Evolutionary conservation across 495 filamentous ascomycete genomes (phyloP), one percentile per base, ranked within the genome.

Genomic region (Neurospora sp.): DNA sequence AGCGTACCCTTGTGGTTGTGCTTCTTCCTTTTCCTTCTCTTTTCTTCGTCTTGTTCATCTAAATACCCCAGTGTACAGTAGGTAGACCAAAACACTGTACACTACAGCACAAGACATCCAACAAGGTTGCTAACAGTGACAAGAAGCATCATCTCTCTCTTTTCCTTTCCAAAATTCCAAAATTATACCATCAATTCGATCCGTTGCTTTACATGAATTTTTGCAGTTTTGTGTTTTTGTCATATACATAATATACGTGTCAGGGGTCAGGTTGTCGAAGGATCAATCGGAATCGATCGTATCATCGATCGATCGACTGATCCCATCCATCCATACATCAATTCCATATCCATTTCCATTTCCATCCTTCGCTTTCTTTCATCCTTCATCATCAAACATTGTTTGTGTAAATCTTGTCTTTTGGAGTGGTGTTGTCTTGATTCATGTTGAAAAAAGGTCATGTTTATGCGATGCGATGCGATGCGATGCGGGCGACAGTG

Each of bases 1-100:
- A 44, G 16, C 20, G 39, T 76, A 65, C 73, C 75, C 71, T 45
- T 40, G 45, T n/a, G 70, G 68, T n/a, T 27, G 18, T 42, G 39
- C 20, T 20, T 20, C 68, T 10, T 7, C 10, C 39, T 4, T 8
- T n/a, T n/a, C 20, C 68, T 38, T 40, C 40, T 39, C 69, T 37
- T 37, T 6, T 37, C 35, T 37, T 37, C 35, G 35, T 35, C 35
- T 35, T 35, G 3, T 35, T 35, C 35, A 35, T 35, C 35, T 35
- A 35, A 31, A 31, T 31, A 35, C 31, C 31, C 31, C 31, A 35
- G 31, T 35, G 31, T 4, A 35, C 16, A 18, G 41, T 18, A 44
- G 16, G 16, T 44, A n/a, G 41, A 41, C 40, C 14, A 16, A 14
- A 42, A 18, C 14, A 18, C 40, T 7, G 40, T 18, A 18, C 14